These are phyloP conservation scores for Mrakia blollopis DNA, from an alignment of 768 basidiomycete species.

Conservation along the genomic window DNA sequence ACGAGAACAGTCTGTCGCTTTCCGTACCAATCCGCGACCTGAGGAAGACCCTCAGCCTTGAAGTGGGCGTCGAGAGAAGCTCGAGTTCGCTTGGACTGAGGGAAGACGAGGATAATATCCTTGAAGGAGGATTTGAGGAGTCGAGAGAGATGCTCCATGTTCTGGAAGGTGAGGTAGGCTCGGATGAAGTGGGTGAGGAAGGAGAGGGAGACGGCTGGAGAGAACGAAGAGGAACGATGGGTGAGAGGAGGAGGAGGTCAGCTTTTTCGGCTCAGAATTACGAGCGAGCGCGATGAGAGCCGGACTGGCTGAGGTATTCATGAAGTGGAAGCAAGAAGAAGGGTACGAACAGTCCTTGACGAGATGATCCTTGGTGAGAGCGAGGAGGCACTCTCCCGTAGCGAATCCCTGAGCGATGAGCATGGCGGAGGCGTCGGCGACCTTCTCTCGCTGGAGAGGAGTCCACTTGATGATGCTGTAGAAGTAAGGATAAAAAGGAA, in stretches of 20 bases:
- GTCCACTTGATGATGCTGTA: slow-evolving; percentile 62
- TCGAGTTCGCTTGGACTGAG: slow-evolving; percentile 68
- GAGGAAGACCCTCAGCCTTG: slow-evolving; percentile 68
- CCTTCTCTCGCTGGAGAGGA: slow-evolving; percentile 68
- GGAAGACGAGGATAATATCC: slow-evolving; percentile 78
- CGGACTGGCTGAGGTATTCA: neutral
- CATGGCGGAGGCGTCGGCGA: slow-evolving; percentile 73
- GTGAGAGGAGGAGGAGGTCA: slow-evolving; percentile 17
- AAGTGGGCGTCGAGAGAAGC: slow-evolving; percentile 79
- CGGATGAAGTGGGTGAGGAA: slow-evolving; percentile 75
- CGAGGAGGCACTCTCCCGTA: slow-evolving; percentile 68
- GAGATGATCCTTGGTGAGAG: slow-evolving; percentile 86
- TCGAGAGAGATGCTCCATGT: slow-evolving; percentile 78
- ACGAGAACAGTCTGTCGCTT: slow-evolving; percentile 80
- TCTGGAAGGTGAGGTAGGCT: slow-evolving; percentile 64
- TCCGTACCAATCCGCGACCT: slow-evolving; percentile 88
- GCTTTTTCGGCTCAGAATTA: neutral
- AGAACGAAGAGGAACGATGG: neutral
- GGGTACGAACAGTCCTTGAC: slow-evolving; percentile 74
- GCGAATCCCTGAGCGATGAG: slow-evolving; percentile 79
- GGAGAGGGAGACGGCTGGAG: slow-evolving; percentile 65
- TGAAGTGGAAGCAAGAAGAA: neutral
- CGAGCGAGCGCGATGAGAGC: neutral
- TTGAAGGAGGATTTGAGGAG: slow-evolving; percentile 56
- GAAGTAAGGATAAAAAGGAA: no score